Base-by-base conservation (phyloP, 2,329 filamentous ascomycete genomes). In the Arthrobotrys iridis region DNA sequence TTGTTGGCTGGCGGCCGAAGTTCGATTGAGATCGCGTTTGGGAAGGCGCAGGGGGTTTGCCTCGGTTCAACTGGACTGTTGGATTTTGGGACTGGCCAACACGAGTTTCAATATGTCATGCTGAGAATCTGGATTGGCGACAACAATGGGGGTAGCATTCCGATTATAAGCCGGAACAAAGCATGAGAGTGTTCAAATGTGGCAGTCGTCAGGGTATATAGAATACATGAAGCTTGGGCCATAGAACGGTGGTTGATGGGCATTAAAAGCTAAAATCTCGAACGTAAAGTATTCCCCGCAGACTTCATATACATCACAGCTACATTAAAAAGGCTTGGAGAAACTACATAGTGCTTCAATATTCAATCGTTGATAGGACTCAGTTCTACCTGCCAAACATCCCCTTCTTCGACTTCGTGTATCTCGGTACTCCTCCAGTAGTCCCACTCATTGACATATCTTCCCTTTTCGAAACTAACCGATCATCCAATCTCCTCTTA, bases 21-120 rank as follows among this genome's bases (percentile, higher is more conserved):
- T 37, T 55, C 58, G 46, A 71, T 63, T 48, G 35, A 13, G 33
- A 57, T 71, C 66, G 66, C 66, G 66, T 71, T 64, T 43, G 46
- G 50, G 15, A 13, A 55, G 58, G 35, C 40, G 35, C 46, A 55
- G 30, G 50, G 50, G 50, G 30, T 57, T 71, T 71, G 66, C 66
- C 66, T 71, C 66, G 66, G 66, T 30, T 64, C 66, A 63, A 71
- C 48, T 45, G 46, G 11, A 15, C 1, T 58, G 66, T 71, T 63
- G 58, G 20, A 71, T 71, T 71, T 50, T 33, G 10, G 13, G 0
- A 1, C n/a, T n/a, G 4, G 33, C 15, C 66, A 71, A 71, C 66
- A 26, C 66, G n/a, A 57, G 52, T 45, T 13, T 40, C 10, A 11
- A 41, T 6, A 33, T 33, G 28, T 10, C 4, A 33, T 10, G 28